These are phyloP conservation scores for Cylindrotheca fusiformis DNA, from an alignment of 108 stramenopile genomes.

Conservation along the genomic window DNA sequence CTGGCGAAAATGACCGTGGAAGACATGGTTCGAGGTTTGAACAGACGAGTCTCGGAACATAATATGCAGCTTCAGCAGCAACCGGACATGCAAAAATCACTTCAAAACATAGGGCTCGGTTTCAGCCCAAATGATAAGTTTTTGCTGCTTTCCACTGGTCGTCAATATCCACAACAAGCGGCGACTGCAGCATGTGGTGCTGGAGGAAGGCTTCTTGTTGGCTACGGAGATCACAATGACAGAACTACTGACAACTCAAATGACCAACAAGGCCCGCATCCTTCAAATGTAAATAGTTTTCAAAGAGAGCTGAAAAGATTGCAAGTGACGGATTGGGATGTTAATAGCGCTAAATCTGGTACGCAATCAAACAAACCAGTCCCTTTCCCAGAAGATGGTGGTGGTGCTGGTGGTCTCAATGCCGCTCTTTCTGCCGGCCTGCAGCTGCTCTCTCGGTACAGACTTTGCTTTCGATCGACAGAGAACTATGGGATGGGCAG, in stretches of 20 bases:
- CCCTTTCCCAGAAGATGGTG: conserved; percentile 75
- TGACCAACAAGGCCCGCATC: conserved; percentile 12
- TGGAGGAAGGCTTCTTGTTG: conserved; percentile 69
- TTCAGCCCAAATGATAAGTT: conserved; percentile 57
- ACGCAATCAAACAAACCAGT: conserved; percentile 9
- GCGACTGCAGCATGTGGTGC: conserved; percentile 64
- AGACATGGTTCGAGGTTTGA: conserved; percentile 49
- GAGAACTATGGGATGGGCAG: conserved; percentile 83
- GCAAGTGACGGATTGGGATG: conserved; percentile 46
- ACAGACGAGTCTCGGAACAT: conserved; percentile 61
- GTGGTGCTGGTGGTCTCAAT: conserved; percentile 70
- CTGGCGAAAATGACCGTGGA: conserved; percentile 80
- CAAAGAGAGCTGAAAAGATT: conserved; percentile 69
- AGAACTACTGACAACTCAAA: conserved; percentile 3
- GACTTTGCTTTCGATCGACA: conserved; percentile 53
- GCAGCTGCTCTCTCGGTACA: conserved; percentile 70
- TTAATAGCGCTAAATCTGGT: conserved; percentile 8
- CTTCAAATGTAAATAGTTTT: conserved; percentile 47
- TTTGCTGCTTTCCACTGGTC: conserved; percentile 60
- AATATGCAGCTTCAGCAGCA: conserved; percentile 42
- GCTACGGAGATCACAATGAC: conserved; percentile 47
- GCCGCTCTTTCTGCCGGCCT: conserved; percentile 67
- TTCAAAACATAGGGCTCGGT: conserved; percentile 49
- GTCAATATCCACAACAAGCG: conserved; percentile 40
- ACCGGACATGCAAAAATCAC: conserved; percentile 34